Evolutionary conservation across 169 alveolate genomes (phyloP), one percentile per base, ranked within the genome.

Genomic region (Plasmodium inui): DNA sequence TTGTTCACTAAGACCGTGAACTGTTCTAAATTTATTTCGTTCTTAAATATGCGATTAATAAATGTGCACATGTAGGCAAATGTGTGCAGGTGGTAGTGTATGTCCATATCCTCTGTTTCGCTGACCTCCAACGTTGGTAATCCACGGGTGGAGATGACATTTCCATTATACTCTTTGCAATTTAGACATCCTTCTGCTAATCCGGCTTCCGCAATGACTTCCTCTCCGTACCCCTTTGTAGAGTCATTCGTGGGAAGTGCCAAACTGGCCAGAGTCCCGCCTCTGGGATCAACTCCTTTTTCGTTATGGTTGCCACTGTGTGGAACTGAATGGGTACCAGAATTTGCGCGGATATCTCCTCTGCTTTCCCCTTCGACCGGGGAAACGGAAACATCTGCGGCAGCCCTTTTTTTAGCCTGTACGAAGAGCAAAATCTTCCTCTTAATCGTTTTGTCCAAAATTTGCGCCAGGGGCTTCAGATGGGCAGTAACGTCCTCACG

Each of bases 41-140:
- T 89, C 55, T 39, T 80, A 81, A 89, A 89, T 30, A 89, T 26
- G 26, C 34, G 82, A 26, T 89, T 89, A 61, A 89, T 61, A 57
- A 44, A 22, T 12, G 82, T 44, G 73, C 94, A 89, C 50, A 89
- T 78, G 53, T 79, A 89, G 30, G 91, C 94, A 61, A 89, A 79
- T 10, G 74, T 89, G 73, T 89, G 90, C 34, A 89, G 73, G 26
- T 89, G 78, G 46, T 70, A 78, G 61, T 89, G 73, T 30, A 17
- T 79, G 19, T 7, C 55, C 67, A 57, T 79, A 17, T 82, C 57
- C 1, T 89, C 76, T 8, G 8, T n/a, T 14, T 61, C 91, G 46
- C 50, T 80, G 7, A 37, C 1, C 61, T 41, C 41, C 44, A 37
- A 4, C 14, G 37, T n/a, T 30, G 34, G 30, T 76, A 9, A 9